Conservation (phyloP, 1,139 yeast genomes). For the Zygoascus hellenicus region DNA sequence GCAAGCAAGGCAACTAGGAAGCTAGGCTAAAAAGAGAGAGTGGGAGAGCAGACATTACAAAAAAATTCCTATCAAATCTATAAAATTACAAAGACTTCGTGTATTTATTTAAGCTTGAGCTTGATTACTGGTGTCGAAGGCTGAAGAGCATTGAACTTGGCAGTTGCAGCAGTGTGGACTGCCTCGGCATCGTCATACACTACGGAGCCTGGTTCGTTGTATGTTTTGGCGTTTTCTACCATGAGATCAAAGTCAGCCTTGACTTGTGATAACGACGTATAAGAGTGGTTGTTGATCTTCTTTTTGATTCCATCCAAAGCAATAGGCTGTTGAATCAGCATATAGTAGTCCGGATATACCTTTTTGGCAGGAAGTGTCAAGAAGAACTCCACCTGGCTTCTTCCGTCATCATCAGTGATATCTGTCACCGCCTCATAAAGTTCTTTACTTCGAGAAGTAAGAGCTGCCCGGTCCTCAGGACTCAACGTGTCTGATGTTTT, state of each 20-base stretch:
- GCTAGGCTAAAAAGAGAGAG: no score
- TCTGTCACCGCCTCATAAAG: conserved; percentile 22
- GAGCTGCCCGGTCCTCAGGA: conserved; percentile 23
- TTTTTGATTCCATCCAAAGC: conserved; percentile 66
- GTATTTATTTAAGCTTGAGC: conserved; percentile 4
- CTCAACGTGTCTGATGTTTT: conserved; percentile 8
- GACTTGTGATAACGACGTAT: conserved; percentile 53
- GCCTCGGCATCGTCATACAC: conserved; percentile 71
- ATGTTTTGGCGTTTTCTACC: conserved; percentile 75
- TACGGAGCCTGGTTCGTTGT: conserved; percentile 84
- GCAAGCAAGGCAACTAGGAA: no score
- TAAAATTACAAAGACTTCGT: not conserved
- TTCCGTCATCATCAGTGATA: conserved; percentile 25
- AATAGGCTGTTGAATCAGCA: conserved; percentile 71
- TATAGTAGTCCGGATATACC: conserved; percentile 82
- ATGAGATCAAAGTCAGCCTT: conserved; percentile 70
- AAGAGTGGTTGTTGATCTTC: conserved; percentile 49
- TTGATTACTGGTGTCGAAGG: conserved; percentile 3
- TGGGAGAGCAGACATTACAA: not conserved
- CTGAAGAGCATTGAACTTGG: not conserved
- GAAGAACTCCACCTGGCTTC: conserved; percentile 50
- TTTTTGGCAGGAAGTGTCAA: conserved; percentile 60
- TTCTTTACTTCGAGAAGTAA: conserved; percentile 22
- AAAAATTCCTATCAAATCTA: not conserved
- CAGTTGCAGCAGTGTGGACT: conserved; percentile 39